Percentiles rank a stretch among this genome's conserved stretches.
phyloP scores from a whole-genome alignment of 306 rosid genomes.

The Medicago ruthenica region DNA sequence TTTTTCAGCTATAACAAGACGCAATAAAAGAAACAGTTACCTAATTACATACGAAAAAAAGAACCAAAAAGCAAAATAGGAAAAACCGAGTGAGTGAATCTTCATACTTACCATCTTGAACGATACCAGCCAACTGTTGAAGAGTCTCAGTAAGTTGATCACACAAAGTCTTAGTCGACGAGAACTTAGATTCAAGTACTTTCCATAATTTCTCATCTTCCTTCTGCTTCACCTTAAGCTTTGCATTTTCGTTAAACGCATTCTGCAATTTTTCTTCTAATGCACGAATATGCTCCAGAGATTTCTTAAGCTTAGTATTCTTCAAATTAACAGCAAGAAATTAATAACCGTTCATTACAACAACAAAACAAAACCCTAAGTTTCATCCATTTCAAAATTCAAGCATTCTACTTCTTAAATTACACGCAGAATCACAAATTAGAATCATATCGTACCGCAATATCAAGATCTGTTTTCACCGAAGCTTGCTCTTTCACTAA shows the following conservation, averaged over 20 bases:
- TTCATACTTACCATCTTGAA: slow-evolving; percentile 70
- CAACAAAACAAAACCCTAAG: slow-evolving; percentile 25
- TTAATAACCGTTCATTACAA: slow-evolving; percentile 15
- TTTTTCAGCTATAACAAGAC: slow-evolving; percentile 67
- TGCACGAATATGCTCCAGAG: slow-evolving; percentile 64
- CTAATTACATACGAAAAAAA: slow-evolving; percentile 1
- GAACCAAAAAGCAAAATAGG: not conserved
- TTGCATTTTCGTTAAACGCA: slow-evolving; percentile 85
- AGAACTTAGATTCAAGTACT: slow-evolving; percentile 85
- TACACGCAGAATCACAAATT: slow-evolving; percentile 32
- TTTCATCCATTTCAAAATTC: slow-evolving; percentile 17
- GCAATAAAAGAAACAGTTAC: slow-evolving; percentile 14
- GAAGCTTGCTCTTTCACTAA: slow-evolving; percentile 91
- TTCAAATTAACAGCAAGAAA: slow-evolving; percentile 40
- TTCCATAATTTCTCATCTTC: slow-evolving; percentile 94
- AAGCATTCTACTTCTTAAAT: slow-evolving; percentile 5
- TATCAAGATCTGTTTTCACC: slow-evolving; percentile 83
- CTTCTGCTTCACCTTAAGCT: slow-evolving; percentile 88
- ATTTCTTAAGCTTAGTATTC: slow-evolving; percentile 83
- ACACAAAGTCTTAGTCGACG: slow-evolving; percentile 81
- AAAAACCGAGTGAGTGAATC: slow-evolving; percentile 3
- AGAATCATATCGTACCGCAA: slow-evolving; percentile 64
- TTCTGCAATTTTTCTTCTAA: slow-evolving; percentile 88
- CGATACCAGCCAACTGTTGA: slow-evolving; percentile 73
- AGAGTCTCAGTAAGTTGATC: slow-evolving; percentile 86